Evolutionary conservation across 2,329 filamentous ascomycete species (phyloP).

Genomic region (Colletotrichum sp.): DNA sequence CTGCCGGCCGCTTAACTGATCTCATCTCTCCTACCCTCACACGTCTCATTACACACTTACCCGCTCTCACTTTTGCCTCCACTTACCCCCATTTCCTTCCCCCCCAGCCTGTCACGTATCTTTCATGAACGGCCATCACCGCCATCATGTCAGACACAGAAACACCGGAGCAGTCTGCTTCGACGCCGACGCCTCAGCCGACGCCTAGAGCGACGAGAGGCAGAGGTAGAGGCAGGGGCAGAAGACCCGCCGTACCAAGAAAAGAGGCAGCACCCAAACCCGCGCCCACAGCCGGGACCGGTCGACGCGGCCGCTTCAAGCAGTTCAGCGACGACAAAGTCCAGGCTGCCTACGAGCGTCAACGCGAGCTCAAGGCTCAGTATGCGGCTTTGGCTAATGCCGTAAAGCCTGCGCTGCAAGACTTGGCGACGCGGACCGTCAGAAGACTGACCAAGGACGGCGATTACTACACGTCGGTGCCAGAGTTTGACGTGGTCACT

Average conservation of each 20-base stretch:
- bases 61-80: slow-evolving; percentile 21
- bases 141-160: slow-evolving; percentile 33
- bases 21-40: slow-evolving; percentile 12
- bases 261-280: slow-evolving; percentile 35
- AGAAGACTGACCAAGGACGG: slow-evolving; percentile 62
- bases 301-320: slow-evolving; percentile 58
- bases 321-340: slow-evolving; percentile 58
- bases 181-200: slow-evolving; percentile 21
- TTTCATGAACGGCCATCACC: slow-evolving; percentile 24
- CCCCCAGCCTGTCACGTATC: slow-evolving; percentile 13
- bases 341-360: slow-evolving; percentile 66
- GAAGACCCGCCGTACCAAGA: slow-evolving; percentile 20
- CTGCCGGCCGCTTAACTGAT: neutral
- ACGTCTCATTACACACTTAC: slow-evolving; percentile 21
- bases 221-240: slow-evolving; percentile 23
- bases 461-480: slow-evolving; percentile 55
- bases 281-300: slow-evolving; percentile 37
- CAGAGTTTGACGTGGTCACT: slow-evolving; percentile 58
- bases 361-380: slow-evolving; percentile 69
- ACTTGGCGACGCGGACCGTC: slow-evolving; percentile 66
- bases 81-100: slow-evolving; percentile 8
- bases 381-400: slow-evolving; percentile 68
- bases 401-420: slow-evolving; percentile 68
- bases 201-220: slow-evolving; percentile 25
- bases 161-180: slow-evolving; percentile 21